phyloP scores from a whole-genome alignment of 768 basidiomycete species.

The Sistotremastrum suecicum region DNA sequence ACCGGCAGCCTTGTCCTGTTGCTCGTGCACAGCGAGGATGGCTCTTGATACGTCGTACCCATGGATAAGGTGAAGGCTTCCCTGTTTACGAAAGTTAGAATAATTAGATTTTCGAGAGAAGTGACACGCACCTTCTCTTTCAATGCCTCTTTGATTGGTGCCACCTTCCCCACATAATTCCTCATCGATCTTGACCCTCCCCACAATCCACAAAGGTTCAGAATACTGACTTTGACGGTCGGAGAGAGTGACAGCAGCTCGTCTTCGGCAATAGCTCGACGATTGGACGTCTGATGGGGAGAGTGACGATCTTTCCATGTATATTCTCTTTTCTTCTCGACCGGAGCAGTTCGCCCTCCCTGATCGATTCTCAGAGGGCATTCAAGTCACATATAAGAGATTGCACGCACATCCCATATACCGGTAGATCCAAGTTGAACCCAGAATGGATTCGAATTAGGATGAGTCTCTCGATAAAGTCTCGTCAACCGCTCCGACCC shows the following conservation, averaged over 20 bases:
- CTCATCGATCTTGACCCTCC: constrained; percentile 34
- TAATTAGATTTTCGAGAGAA: neutral
- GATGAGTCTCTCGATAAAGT: constrained; percentile 27
- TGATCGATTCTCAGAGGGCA: constrained; percentile 1
- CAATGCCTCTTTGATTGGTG: constrained; percentile 40
- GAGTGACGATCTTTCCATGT: constrained; percentile 42
- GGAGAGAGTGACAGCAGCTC: constrained; percentile 36
- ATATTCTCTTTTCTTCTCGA: constrained; percentile 5
- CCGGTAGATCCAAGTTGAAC: constrained; percentile 49
- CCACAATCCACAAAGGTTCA: constrained; percentile 53
- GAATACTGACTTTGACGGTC: constrained; percentile 21
- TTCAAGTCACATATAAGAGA: neutral
- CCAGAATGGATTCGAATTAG: constrained; percentile 22
- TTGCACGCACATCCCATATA: constrained; percentile 41
- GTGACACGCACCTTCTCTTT: constrained; percentile 26
- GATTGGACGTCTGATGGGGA: constrained; percentile 23
- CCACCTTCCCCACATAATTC: constrained; percentile 41
- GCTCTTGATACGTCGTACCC: constrained; percentile 45
- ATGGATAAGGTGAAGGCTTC: constrained; percentile 48
- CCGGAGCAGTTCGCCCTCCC: constrained; percentile 17
- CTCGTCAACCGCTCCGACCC: constrained; percentile 32
- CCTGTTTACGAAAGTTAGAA: constrained; percentile 18
- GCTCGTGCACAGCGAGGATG: constrained; percentile 39
- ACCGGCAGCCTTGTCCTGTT: constrained; percentile 29
- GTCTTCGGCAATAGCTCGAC: constrained; percentile 36